Evolutionary conservation across 208 protist species (phyloP), one percentile per base, ranked within the genome.

Genomic region (Acanthamoeba lenticulata): DNA sequence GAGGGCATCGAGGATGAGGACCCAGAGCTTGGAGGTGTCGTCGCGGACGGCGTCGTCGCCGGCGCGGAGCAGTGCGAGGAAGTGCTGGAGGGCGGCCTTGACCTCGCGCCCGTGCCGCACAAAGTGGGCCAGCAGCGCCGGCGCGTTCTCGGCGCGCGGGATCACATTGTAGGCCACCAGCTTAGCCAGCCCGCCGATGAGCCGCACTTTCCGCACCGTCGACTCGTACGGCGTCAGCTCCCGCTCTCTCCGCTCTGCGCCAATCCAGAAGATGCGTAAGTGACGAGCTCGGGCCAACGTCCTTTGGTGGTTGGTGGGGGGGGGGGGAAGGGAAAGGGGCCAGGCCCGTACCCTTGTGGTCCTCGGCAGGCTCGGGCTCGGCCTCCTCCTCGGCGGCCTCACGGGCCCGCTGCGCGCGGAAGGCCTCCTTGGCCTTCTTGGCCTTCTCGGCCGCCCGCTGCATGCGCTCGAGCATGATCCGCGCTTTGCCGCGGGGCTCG

Each of bases 81-180:
- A 90, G 11, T 60, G 27, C 17, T 34, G 83, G 13, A 90, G 49
- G 15, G 55, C 44, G 45, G 52, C 83, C 55, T 90, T 55, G 83
- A 90, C 83, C 38, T 90, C n/a, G 27, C 65, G 57, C 45, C 57
- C 88, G 45, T 92, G 88, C 19, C 40, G 24, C 29, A 62, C 62
- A 29, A 40, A 92, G 45, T 92, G 88, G 27, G 52, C 62, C 27
- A 92, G 88, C 17, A 92, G 60, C 24, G 52, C 44, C n/a, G 52
- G 4, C 9, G 88, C 88, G 38, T 62, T 72, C 81, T 67, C 52
- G 9, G 52, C 44, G 60, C 88, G 88, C 5, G 88, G 88, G 32
- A 92, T 92, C 2, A 77, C 44, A 38, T 92, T 92, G 62, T 92
- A 92, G 65, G 77, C 40, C 29, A 92, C 44, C 44, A 77, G 60